Conservation (phyloP, 495 filamentous ascomycete species). For the Schizothecium vesticola region DNA sequence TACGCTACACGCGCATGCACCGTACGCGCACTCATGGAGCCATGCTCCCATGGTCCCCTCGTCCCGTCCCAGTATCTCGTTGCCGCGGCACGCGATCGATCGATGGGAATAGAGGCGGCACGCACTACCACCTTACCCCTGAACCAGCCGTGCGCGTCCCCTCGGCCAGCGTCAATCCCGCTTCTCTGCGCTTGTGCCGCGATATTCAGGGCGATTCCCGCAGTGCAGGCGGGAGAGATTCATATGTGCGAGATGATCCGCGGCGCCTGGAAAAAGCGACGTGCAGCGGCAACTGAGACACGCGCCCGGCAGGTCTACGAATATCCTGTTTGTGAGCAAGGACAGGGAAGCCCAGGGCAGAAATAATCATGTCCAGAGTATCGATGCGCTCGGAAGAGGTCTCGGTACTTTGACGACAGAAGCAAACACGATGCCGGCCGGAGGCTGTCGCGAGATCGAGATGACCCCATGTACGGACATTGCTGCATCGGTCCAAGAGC, state of each 20-base stretch:
- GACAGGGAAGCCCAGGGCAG: not conserved
- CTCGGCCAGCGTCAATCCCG: not conserved
- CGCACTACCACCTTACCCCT: not conserved
- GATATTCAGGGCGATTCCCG: not conserved
- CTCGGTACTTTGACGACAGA: not conserved
- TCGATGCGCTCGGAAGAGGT: not conserved
- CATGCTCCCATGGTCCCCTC: not conserved
- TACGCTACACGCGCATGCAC: not conserved
- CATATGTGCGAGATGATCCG: not conserved
- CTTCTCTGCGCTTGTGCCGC: not conserved
- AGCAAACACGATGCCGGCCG: not conserved
- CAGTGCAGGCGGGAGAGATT: not conserved
- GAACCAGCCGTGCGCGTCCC: not conserved
- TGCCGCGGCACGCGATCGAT: not conserved
- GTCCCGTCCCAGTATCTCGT: not conserved
- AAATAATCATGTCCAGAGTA: not conserved
- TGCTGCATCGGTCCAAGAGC: not conserved
- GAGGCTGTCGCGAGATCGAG: not conserved
- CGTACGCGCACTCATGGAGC: not conserved
- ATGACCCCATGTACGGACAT: not conserved
- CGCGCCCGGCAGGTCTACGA: not conserved
- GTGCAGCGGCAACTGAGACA: slow-evolving; percentile 13
- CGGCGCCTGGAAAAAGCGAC: not conserved
- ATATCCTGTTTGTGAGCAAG: not conserved
- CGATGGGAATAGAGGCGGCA: not conserved